Conservation (phyloP, 1,139 yeast species). For the Saccharomyces pastorianus region DNA sequence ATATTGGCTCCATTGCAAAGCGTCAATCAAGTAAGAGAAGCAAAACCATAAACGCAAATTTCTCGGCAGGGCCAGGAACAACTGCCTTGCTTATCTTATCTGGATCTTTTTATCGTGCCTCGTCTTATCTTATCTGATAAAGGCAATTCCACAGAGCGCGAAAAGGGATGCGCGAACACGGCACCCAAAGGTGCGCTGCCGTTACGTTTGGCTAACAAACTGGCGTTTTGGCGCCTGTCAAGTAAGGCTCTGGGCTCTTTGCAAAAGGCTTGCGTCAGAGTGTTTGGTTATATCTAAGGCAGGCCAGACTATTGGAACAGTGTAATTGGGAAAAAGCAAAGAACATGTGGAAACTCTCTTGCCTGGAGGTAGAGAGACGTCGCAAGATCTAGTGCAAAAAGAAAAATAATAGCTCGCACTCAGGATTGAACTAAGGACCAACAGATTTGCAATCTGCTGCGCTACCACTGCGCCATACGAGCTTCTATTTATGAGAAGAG, state of each 20-base stretch:
- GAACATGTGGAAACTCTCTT: too few relatives aligned
- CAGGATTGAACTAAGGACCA: constrained; percentile 84
- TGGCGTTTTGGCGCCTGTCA: neutral
- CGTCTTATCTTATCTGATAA: neutral
- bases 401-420: constrained; percentile 49
- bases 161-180: neutral
- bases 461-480: constrained; percentile 87
- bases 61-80: neutral
- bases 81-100: neutral
- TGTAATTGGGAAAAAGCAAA: too few relatives aligned
- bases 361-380: too few relatives aligned
- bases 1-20: neutral
- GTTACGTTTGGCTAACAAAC: neutral
- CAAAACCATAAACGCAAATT: neutral
- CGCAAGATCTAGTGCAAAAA: too few relatives aligned
- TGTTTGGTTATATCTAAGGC: too few relatives aligned
- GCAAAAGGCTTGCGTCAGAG: too few relatives aligned
- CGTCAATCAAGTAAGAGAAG: neutral
- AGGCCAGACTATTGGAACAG: too few relatives aligned
- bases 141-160: neutral
- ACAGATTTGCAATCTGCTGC: constrained; percentile 89
- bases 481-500: constrained; percentile 27
- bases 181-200: neutral
- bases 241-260: too few relatives aligned
- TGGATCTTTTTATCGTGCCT: neutral